Conservation (phyloP, 768 basidiomycete genomes). For the Tricholoma flavovirens region DNA sequence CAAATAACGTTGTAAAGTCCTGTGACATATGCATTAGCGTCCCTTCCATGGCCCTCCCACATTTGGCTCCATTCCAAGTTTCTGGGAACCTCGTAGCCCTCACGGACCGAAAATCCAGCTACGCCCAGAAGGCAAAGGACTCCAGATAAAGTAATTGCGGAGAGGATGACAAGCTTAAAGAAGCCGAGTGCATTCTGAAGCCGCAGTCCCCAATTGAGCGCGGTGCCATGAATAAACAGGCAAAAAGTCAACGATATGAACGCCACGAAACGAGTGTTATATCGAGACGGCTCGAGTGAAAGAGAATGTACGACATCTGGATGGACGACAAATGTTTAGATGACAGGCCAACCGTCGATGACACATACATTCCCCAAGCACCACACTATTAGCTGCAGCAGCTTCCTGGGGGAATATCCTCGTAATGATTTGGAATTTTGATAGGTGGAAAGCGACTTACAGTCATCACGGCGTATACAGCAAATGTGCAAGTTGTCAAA, state of each 20-base stretch:
- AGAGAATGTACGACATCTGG: constrained; percentile 58
- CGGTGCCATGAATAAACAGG: constrained; percentile 50
- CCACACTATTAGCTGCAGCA: constrained; percentile 52
- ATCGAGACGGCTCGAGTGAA: constrained; percentile 36
- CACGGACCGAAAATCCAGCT: constrained; percentile 43
- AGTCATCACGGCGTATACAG: constrained; percentile 52
- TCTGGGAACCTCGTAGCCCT: constrained; percentile 44
- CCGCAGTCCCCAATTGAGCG: constrained; percentile 48
- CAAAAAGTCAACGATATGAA: constrained; percentile 52
- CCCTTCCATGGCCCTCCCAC: no score
- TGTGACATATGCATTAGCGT: no score
- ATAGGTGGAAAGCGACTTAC: constrained; percentile 32
- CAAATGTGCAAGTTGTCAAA: constrained; percentile 53
- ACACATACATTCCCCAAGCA: constrained; percentile 65
- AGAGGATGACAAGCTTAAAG: constrained; percentile 39
- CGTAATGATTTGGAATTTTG: neutral
- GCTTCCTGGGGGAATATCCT: constrained; percentile 37
- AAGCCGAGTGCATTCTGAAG: constrained; percentile 60
- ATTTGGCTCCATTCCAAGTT: constrained; percentile 29
- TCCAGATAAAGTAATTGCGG: constrained; percentile 47
- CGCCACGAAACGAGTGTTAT: constrained; percentile 47
- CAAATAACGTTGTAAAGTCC: no score
- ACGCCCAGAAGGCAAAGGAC: constrained; percentile 43
- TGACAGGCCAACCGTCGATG: no score
- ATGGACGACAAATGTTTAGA: neutral